Base-by-base conservation (phyloP, 1,284 basidiomycete genomes). In the Ustilago cynodontis region DNA sequence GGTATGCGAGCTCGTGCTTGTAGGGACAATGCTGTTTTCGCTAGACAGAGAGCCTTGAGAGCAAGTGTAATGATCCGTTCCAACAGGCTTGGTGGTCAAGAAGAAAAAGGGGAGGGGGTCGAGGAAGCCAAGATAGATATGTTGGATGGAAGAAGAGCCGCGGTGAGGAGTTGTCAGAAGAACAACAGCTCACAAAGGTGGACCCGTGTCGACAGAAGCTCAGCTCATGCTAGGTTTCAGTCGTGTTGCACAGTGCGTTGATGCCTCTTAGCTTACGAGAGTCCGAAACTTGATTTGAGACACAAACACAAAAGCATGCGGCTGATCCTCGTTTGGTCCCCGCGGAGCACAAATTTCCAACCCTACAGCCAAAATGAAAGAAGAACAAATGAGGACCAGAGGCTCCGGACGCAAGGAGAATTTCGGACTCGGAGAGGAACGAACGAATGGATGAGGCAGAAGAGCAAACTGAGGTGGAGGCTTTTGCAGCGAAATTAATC, bases 401-500 rank as follows among this genome's bases (percentile, higher is more conserved):
- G 41, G 54, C 39, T 56, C 39, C 39, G 26, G 8, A n/a, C 10
- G 16, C n/a, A 59, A 62, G 67, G 67, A 64, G 61, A 70, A 59
- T 52, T 70, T 47, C 67, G 67, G 61, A 28, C 60, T 37, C 60
- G 65, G 35, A 28, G 37, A 28, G 22, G 6, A 59, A 33, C 10
- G 8, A 14, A 41, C 10, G 20, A 43, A 3, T 22, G 20, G 37
- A 20, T 20, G 31, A 58, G 65, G 59, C 65, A 47, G 35, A 29
- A 62, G 55, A 62, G 59, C 65, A 58, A 18, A 41, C 16, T 8
- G 29, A 58, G 26, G 63, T 65, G 63, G 63, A 65, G 63, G 63
- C n/a, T 31, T 26, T 49, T 49, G 47, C 24, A 47, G 41, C n/a
- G n/a, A 43, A 43, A 43, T 20, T 13, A 63, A 63, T 63, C 54